phyloP scores from a whole-genome alignment of 768 basidiomycete genomes.

The Piloderma croceum region DNA sequence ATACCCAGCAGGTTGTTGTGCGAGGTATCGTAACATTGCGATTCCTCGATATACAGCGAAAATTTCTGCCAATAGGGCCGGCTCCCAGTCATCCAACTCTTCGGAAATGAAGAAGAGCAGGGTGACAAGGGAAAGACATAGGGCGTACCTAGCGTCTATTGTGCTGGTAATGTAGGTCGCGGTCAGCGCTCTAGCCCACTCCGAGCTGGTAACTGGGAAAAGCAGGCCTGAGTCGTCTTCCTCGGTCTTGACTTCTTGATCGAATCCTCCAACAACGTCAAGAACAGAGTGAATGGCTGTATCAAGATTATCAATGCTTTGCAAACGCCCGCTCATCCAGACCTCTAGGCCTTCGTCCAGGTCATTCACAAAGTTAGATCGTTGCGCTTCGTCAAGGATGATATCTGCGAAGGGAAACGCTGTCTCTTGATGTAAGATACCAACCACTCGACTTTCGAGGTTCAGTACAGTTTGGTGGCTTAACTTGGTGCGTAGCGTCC shows the following conservation, averaged over 20 bases:
- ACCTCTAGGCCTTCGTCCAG: slow-evolving; percentile 55
- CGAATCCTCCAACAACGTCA: slow-evolving; percentile 67
- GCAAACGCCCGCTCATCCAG: slow-evolving; percentile 58
- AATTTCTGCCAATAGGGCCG: slow-evolving; percentile 60
- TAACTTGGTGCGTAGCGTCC: slow-evolving; percentile 57
- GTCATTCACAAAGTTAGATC: slow-evolving; percentile 45
- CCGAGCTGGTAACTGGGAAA: slow-evolving; percentile 47
- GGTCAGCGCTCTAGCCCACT: slow-evolving; percentile 58
- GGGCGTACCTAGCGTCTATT: slow-evolving; percentile 69
- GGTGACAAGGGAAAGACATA: slow-evolving; percentile 58
- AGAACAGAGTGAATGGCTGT: slow-evolving; percentile 50
- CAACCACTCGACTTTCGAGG: slow-evolving; percentile 54
- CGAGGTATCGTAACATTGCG: slow-evolving; percentile 60
- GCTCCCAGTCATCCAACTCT: slow-evolving; percentile 58
- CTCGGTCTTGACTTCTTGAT: slow-evolving; percentile 63
- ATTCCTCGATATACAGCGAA: slow-evolving; percentile 78
- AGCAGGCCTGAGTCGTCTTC: slow-evolving; percentile 62
- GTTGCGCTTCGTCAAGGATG: slow-evolving; percentile 56
- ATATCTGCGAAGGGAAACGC: slow-evolving; percentile 76
- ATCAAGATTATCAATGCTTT: slow-evolving; percentile 52
- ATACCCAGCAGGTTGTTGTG: slow-evolving; percentile 50
- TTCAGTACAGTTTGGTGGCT: slow-evolving; percentile 50
- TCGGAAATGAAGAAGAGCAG: slow-evolving; percentile 69
- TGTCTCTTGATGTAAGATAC: slow-evolving; percentile 70
- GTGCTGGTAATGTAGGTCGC: slow-evolving; percentile 58